phyloP scores from a whole-genome alignment of 78 protist species.

The Bigelowiella natans region DNA sequence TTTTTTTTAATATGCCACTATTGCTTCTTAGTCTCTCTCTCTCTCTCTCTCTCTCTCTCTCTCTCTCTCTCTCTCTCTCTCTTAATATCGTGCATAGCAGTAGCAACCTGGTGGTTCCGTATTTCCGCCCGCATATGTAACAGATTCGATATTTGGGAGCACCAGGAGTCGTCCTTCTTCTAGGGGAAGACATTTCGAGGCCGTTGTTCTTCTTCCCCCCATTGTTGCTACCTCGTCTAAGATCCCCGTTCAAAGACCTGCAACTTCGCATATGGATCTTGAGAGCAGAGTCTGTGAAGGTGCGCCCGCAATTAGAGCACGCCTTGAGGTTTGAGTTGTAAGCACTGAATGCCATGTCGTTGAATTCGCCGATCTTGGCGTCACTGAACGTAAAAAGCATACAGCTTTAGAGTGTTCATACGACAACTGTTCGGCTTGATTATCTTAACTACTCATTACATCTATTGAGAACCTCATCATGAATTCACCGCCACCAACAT shows the following conservation, averaged over 20 bases:
- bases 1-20: not conserved
- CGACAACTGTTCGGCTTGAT: too few species aligned
- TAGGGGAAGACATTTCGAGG: not conserved
- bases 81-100: not conserved
- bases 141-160: not conserved
- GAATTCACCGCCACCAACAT: too few species aligned
- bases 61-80: not conserved
- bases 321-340: not conserved
- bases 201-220: not conserved
- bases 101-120: not conserved
- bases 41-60: not conserved
- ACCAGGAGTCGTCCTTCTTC: not conserved
- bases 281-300: not conserved
- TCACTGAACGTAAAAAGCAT: too few species aligned
- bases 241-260: not conserved
- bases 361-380: not conserved
- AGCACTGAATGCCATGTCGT: not conserved
- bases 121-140: not conserved
- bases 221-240: not conserved
- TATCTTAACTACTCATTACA: too few species aligned
- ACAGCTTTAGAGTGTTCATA: too few species aligned
- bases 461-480: too few species aligned
- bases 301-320: not conserved
- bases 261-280: not conserved
- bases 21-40: not conserved